Evolutionary conservation across 345 rosid species (phyloP), one percentile per base, ranked within the genome.

Genomic region (Citrus hindsii): DNA sequence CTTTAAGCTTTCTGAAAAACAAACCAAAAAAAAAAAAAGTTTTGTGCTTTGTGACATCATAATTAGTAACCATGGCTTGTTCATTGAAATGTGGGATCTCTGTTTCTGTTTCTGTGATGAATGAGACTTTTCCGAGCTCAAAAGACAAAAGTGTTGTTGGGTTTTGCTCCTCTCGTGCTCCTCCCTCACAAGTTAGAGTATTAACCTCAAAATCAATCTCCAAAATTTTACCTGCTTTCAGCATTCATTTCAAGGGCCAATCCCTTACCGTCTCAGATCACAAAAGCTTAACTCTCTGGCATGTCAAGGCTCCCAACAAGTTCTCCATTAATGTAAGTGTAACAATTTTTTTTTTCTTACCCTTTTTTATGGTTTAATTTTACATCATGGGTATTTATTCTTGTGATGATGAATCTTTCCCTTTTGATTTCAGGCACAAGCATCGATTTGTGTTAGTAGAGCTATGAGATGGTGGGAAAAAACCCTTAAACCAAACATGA

Each of bases 391-490:
- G 22, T 16, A 5, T 18, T 53, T 53, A 18, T 53, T 53, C 22
- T 19, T 6, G 37, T 38, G 28, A 24, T 32, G 64, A 37, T 27
- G 55, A 53, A 25, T 78, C 75, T 13, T 53, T 53, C 0, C 22
- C 58, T 18, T 76, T 4, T 68, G 38, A 10, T 65, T 79, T 73
- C 81, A 86, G 91, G 82, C 86, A 64, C 87, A 82, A 79, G 78
- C 88, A 69, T 84, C 87, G 25, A 68, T 84, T 60, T 87, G 89
- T 80, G 87, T 84, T 40, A 79, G 93, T 67, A 88, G 83, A 78
- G 82, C 77, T 63, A 63, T 79, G 86, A 87, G 91, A 83, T 92
- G 98, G 98, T 91, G 97, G 98, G 94, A 92, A 51, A 91, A 91
- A 51, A 88, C 86, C 78, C 78, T 76, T 28, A 78, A 82, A 79